These are phyloP conservation scores for Coprinopsis marcescibilis DNA, from an alignment of 768 basidiomycete genomes.

Conservation along the genomic window DNA sequence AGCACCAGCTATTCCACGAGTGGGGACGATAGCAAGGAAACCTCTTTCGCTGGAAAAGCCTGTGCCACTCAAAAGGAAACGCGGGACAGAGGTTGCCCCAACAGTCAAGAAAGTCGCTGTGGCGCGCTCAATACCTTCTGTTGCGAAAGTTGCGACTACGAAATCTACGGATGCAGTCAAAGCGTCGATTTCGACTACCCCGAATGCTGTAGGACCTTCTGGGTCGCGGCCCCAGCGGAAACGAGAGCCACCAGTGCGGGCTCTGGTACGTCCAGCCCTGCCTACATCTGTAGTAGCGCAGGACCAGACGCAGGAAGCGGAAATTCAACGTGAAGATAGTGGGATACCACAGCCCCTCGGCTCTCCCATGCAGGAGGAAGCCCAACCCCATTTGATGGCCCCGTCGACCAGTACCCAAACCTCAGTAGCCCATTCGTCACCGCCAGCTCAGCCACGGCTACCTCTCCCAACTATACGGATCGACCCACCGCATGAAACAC, in stretches of 20 bases:
- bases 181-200: neutral
- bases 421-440: neutral
- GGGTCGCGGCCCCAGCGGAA: neutral
- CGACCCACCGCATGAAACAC: slow-evolving; percentile 7
- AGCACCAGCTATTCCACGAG: neutral
- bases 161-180: slow-evolving; percentile 11
- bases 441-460: neutral
- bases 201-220: neutral
- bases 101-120: slow-evolving; percentile 6
- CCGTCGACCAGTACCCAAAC: neutral
- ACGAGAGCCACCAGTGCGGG: slow-evolving; percentile 1
- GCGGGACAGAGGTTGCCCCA: neutral
- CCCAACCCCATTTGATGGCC: neutral
- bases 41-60: slow-evolving; percentile 1
- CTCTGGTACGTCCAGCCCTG: neutral
- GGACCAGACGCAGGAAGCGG: neutral
- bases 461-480: slow-evolving; percentile 6
- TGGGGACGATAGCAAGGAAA: neutral
- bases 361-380: slow-evolving; percentile 4
- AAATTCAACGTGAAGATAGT: too few species aligned
- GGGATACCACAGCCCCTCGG: slow-evolving; percentile 4
- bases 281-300: neutral
- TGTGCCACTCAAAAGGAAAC: slow-evolving; percentile 1
- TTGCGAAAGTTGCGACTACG: slow-evolving; percentile 7
- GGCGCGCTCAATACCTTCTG: slow-evolving; percentile 24